These are phyloP conservation scores for Zygosaccharomyces siamensis DNA, from an alignment of 805 yeast species.

Conservation along the genomic window DNA sequence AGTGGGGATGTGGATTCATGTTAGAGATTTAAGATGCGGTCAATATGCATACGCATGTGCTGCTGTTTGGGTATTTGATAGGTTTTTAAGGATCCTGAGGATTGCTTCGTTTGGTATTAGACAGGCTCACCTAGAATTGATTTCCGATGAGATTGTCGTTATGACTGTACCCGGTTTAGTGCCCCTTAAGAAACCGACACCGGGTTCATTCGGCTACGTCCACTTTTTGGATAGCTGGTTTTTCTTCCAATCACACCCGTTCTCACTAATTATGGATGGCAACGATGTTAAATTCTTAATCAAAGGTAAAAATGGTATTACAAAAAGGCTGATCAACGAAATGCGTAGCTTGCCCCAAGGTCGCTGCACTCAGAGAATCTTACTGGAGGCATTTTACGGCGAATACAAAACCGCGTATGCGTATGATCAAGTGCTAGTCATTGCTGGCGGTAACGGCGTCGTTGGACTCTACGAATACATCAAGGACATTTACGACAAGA, in stretches of 20 bases:
- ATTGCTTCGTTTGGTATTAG: constrained; percentile 56
- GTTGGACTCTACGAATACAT: constrained; percentile 44
- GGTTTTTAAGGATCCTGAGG: constrained; percentile 50
- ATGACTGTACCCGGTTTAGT: constrained; percentile 17
- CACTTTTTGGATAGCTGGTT: constrained; percentile 39
- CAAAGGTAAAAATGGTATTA: constrained; percentile 49
- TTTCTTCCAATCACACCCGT: constrained; percentile 59
- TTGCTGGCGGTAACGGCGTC: constrained; percentile 52
- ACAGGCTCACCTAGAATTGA: constrained; percentile 37
- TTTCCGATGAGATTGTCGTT: constrained; percentile 37
- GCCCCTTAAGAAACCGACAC: constrained; percentile 40
- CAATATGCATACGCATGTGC: constrained; percentile 47
- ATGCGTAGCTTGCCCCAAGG: constrained; percentile 31
- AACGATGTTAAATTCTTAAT: constrained; percentile 22
- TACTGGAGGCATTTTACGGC: constrained; percentile 63
- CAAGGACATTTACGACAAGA: constrained; percentile 16
- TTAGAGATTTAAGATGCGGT: constrained; percentile 41
- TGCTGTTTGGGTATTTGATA: constrained; percentile 65
- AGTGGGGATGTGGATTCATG: constrained; percentile 43
- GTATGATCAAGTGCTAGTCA: constrained; percentile 36
- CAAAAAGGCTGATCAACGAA: constrained; percentile 39
- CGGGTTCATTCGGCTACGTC: constrained; percentile 56
- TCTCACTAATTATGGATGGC: constrained; percentile 46
- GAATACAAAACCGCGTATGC: constrained; percentile 34
- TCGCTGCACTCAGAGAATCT: constrained; percentile 36